Conservation (phyloP, 345 rosid genomes). For the Mallotus nudiflorus region DNA sequence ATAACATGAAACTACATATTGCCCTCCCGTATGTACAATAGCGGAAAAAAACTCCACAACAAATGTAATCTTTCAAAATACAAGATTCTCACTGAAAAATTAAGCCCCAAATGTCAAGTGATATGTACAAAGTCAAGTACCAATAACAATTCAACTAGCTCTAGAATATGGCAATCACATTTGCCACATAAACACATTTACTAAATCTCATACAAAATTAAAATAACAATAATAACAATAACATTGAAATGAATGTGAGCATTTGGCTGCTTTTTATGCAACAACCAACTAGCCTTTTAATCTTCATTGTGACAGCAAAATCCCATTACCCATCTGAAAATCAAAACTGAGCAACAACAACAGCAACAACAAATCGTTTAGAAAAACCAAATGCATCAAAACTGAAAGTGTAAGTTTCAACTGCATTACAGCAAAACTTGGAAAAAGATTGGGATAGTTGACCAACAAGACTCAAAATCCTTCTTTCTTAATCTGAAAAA, state of each 20-base stretch:
- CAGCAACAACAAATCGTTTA: neutral
- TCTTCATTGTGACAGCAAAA: neutral
- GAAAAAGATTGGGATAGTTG: neutral
- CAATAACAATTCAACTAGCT: neutral
- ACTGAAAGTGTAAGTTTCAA: neutral
- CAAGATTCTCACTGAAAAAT: too few relatives aligned
- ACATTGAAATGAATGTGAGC: neutral
- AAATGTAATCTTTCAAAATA: neutral
- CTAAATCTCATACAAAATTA: neutral
- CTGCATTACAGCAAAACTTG: neutral
- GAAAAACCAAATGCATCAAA: neutral
- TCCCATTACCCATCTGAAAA: neutral
- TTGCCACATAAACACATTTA: neutral
- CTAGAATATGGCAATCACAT: neutral
- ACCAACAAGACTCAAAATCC: neutral
- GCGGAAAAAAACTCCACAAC: neutral
- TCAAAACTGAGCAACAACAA: neutral
- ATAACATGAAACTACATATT: neutral
- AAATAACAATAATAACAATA: neutral
- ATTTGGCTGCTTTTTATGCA: neutral
- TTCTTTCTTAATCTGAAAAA: too few relatives aligned
- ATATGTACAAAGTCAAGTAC: neutral
- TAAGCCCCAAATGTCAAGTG: too few relatives aligned
- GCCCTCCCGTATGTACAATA: neutral
- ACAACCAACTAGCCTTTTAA: conserved; percentile 6